Base-by-base conservation (phyloP, 139 green algal species). In the Astrephomene gubernaculifera region DNA sequence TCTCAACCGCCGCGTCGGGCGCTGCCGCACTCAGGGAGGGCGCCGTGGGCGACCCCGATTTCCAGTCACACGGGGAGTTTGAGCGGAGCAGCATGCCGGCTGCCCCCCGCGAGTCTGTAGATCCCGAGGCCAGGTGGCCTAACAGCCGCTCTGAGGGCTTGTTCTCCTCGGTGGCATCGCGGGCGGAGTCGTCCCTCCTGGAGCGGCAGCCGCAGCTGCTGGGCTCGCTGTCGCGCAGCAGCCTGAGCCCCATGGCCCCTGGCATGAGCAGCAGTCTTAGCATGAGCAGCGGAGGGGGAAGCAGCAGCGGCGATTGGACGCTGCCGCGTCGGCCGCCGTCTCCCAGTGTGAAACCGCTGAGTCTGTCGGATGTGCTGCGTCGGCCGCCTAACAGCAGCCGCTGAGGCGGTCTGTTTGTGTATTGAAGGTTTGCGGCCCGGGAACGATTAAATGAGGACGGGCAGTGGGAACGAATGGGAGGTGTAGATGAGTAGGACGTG, bases 341-440 rank as follows among this genome's bases (percentile, higher is more conserved):
- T 17, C 61, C 76, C 21, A 69, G 60, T n/a, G 60, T 83, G 10
- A 83, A 83, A 29, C 76, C 76, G 57, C 61, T 83, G 6, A 73
- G 41, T 41, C 41, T 83, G n/a, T 29, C 76, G n/a, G 76, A 83
- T 4, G 60, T 83, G 41, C 61, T 83, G 24, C 76, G 76, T 22
- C 27, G 76, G 19, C 44, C 76, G 41, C 39, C 60, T 12, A 71
- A 14, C 9, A 54, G 49, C 52, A 60, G 70, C 5, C 22, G 4
- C 12, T 39, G 44, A 41, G n/a, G n/a, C n/a, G n/a, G n/a, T n/a
- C n/a, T n/a, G n/a, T n/a, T n/a, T n/a, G n/a, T n/a, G n/a, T n/a
- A n/a, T n/a, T n/a, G n/a, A n/a, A n/a, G n/a, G n/a, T n/a, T n/a
- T n/a, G n/a, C n/a, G n/a, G n/a, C n/a, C n/a, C n/a, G n/a, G n/a